These are phyloP conservation scores for Xylaria sp. DNA, from an alignment of 2,329 filamentous ascomycete genomes.

Conservation along the genomic window DNA sequence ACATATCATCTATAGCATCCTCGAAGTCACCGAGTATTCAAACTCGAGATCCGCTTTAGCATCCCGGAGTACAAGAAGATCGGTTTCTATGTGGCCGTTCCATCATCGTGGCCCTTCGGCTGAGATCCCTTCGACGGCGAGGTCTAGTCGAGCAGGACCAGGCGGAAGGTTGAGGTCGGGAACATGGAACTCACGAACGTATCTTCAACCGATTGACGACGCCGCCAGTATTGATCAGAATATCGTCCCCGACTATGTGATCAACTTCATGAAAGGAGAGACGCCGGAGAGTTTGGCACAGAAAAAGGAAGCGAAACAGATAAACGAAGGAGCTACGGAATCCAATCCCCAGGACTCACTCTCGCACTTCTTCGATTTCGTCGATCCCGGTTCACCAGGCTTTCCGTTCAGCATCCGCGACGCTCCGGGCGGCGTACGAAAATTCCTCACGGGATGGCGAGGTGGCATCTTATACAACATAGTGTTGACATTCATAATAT, in stretches of 20 bases:
- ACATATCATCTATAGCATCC: constrained; percentile 21
- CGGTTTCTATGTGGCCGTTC: constrained; percentile 30
- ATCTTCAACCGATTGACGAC: constrained; percentile 29
- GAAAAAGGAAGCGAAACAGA: constrained; percentile 37
- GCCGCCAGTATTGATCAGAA: constrained; percentile 37
- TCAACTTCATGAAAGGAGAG: constrained; percentile 51
- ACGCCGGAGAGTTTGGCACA: constrained; percentile 48
- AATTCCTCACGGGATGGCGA: constrained; percentile 42
- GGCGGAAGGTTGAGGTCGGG: constrained; percentile 25
- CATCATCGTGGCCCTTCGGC: constrained; percentile 28
- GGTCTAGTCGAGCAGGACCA: constrained; percentile 23
- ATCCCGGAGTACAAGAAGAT: constrained; percentile 26
- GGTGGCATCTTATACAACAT: constrained; percentile 43
- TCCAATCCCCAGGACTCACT: constrained; percentile 26
- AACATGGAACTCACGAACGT: constrained; percentile 25
- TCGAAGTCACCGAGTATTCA: constrained; percentile 27
- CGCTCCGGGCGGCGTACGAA: constrained; percentile 29
- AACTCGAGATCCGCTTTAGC: constrained; percentile 26
- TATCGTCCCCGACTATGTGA: constrained; percentile 51
- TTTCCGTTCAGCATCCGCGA: constrained; percentile 23
- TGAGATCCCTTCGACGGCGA: constrained; percentile 25
- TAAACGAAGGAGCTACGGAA: constrained; percentile 30
- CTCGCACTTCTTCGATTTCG: constrained; percentile 36
- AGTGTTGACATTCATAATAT: constrained; percentile 36
- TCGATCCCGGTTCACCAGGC: constrained; percentile 29